Evolutionary conservation across 805 yeast genomes (phyloP).

Genomic region (Sporopachydermia lactativora): DNA sequence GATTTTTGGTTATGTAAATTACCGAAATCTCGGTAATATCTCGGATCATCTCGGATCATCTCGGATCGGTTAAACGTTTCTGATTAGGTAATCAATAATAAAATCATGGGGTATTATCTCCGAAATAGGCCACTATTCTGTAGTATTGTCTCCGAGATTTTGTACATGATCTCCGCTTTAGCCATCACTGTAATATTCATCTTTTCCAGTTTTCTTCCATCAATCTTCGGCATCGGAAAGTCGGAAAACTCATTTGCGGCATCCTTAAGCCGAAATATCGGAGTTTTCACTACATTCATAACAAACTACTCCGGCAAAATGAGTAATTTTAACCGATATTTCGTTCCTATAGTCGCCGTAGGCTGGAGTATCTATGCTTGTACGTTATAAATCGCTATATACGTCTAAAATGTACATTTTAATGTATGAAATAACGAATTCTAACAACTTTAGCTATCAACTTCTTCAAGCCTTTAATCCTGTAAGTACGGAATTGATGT

Average conservation of each 20-base stretch:
- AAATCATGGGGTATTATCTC: background rate
- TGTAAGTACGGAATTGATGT: too few relatives aligned
- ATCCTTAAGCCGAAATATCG: too few relatives aligned
- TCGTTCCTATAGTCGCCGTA: background rate
- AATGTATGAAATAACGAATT: too few relatives aligned
- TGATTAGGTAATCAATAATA: background rate
- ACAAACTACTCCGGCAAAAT: too few relatives aligned
- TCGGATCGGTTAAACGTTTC: background rate
- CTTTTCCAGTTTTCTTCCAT: too few relatives aligned
- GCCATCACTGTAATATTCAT: background rate
- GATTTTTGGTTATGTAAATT: slow-evolving; percentile 12
- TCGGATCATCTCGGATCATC: background rate
- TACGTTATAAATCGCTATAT: too few relatives aligned
- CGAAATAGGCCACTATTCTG: background rate
- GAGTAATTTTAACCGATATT: background rate
- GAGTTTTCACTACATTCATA: too few relatives aligned
- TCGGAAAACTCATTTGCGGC: too few relatives aligned
- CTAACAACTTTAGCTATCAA: slow-evolving; percentile 1
- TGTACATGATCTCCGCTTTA: background rate
- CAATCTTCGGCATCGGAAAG: too few relatives aligned
- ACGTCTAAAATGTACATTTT: too few relatives aligned
- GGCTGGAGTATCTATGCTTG: background rate
- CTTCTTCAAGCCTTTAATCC: background rate
- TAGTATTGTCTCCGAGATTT: background rate
- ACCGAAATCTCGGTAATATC: too few relatives aligned